phyloP scores from a whole-genome alignment of 2,329 filamentous ascomycete species.

The Alternaria rosae region DNA sequence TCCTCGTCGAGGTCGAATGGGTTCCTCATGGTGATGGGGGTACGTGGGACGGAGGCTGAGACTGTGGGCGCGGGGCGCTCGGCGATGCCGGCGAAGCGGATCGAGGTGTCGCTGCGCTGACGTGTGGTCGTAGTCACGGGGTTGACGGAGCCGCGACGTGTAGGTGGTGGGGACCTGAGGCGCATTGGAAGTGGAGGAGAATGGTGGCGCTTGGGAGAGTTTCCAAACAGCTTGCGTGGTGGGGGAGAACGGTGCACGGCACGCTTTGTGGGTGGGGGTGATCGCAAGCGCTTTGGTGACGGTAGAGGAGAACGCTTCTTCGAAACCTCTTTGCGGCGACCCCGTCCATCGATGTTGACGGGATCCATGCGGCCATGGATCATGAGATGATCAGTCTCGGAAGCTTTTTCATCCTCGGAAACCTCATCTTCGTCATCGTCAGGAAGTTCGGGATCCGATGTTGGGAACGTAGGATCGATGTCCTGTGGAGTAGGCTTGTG shows the following conservation, averaged over 20 bases:
- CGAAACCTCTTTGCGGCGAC: slow-evolving; percentile 39
- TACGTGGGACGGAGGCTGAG: slow-evolving; percentile 87
- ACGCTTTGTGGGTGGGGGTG: slow-evolving; percentile 53
- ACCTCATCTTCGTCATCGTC: slow-evolving; percentile 72
- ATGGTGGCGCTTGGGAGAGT: slow-evolving; percentile 71
- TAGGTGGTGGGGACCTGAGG: slow-evolving; percentile 73
- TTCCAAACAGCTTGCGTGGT: slow-evolving; percentile 67
- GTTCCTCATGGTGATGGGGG: slow-evolving; percentile 61
- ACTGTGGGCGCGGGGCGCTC: slow-evolving; percentile 73
- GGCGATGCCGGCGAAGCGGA: slow-evolving; percentile 61
- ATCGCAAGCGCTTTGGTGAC: slow-evolving; percentile 70
- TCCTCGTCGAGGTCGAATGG: slow-evolving; percentile 51
- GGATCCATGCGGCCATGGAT: slow-evolving; percentile 76
- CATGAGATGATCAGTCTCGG: slow-evolving; percentile 70
- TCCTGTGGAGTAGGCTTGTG: slow-evolving; percentile 89
- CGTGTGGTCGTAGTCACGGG: slow-evolving; percentile 34
- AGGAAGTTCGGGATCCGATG: slow-evolving; percentile 86
- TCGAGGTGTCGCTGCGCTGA: slow-evolving; percentile 50
- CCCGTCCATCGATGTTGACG: slow-evolving; percentile 60
- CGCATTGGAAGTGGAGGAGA: slow-evolving; percentile 51
- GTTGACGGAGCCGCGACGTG: slow-evolving; percentile 54
- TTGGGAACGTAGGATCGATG: slow-evolving; percentile 90
- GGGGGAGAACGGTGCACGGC: slow-evolving; percentile 41
- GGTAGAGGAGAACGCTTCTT: slow-evolving; percentile 56
- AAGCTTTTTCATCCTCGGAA: slow-evolving; percentile 42